A percentile compares a stretch with the other conserved stretches of the same genome.
phyloP scores from a whole-genome alignment of 2,329 filamentous ascomycete species.

The Sclerotiophoma versabilis region DNA sequence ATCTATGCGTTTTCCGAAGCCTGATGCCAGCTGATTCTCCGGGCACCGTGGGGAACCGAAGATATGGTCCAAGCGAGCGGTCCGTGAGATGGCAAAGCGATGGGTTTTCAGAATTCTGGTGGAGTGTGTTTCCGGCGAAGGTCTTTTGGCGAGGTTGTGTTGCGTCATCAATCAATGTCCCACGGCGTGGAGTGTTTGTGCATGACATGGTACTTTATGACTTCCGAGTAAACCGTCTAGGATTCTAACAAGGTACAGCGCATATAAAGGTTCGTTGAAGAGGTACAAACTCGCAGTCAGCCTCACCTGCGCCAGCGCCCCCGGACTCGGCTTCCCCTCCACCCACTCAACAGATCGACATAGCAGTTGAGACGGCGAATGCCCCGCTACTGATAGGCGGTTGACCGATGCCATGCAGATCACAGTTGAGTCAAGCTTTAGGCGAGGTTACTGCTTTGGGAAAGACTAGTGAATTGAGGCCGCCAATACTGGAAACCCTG shows the following conservation, averaged over 20 bases:
- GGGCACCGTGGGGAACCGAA: constrained; percentile 19
- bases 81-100: constrained; percentile 7
- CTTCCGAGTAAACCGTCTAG: neutral
- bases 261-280: neutral
- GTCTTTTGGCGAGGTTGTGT: constrained; percentile 5
- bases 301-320: neutral
- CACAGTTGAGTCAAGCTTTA: constrained; percentile 3
- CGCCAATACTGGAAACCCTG: neutral
- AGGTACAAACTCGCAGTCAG: neutral
- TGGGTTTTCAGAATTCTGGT: neutral
- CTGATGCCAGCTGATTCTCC: constrained; percentile 4
- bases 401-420: constrained; percentile 2
- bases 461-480: neutral
- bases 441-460: neutral
- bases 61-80: constrained; percentile 2
- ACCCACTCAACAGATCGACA: neutral
- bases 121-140: neutral
- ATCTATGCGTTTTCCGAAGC: neutral
- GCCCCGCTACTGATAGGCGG: neutral
- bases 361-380: neutral
- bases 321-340: constrained; percentile 2
- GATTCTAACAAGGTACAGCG: neutral
- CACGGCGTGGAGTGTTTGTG: neutral
- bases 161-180: constrained; percentile 5
- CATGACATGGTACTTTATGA: constrained; percentile 1